Evolutionary conservation across 2,329 filamentous ascomycete genomes (phyloP).

Genomic region (Penicillium glabrum): DNA sequence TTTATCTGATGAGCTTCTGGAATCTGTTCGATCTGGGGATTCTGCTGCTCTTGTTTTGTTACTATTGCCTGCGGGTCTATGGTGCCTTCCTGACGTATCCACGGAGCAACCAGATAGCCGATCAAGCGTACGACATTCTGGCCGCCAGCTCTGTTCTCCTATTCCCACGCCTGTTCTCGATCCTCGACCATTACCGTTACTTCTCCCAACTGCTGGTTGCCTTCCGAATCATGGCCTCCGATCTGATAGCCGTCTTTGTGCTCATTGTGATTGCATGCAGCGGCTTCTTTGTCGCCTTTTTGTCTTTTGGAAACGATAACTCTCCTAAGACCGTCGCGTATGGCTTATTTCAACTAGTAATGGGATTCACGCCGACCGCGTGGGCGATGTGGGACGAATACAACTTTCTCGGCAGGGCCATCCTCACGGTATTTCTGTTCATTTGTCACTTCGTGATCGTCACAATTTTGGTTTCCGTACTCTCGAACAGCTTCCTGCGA

Average conservation of each 20-base stretch:
- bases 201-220: conserved; percentile 94
- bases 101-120: conserved; percentile 66
- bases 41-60: conserved; percentile 77
- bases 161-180: conserved; percentile 86
- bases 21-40: conserved; percentile 94
- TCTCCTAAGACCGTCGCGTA: conserved; percentile 77
- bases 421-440: conserved; percentile 81
- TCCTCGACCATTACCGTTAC: conserved; percentile 92
- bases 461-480: conserved; percentile 90
- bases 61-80: conserved; percentile 87
- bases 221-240: conserved; percentile 89
- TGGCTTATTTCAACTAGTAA: conserved; percentile 87
- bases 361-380: conserved; percentile 93
- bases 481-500: conserved; percentile 94
- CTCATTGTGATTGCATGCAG: conserved; percentile 86
- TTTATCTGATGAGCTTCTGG: conserved; percentile 98
- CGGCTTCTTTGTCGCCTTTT: conserved; percentile 92
- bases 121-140: conserved; percentile 90
- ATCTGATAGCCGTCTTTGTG: conserved; percentile 79
- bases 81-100: conserved; percentile 79
- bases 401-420: conserved; percentile 71
- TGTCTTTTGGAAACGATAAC: conserved; percentile 72
- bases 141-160: conserved; percentile 87
- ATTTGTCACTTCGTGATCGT: conserved; percentile 95
- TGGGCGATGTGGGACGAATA: conserved; percentile 88